A percentile compares a stretch with the other conserved stretches of the same genome.
phyloP scores from a whole-genome alignment of 306 rosid genomes.

The Lathyrus sativus region DNA sequence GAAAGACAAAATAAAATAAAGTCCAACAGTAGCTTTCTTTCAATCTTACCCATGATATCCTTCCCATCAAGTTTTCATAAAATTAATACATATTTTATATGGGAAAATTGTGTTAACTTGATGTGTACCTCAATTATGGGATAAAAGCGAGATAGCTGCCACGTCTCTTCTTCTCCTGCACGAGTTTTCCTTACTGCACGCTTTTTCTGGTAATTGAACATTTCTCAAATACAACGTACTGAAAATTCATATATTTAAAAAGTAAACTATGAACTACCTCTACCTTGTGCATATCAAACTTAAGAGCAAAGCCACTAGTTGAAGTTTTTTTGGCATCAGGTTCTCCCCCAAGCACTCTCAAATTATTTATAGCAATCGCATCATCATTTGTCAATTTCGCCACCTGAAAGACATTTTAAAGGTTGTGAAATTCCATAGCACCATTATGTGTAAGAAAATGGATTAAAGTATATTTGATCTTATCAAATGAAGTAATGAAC shows the following conservation, averaged over 20 bases:
- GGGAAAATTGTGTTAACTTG: conserved; percentile 25
- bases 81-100: conserved; percentile 19
- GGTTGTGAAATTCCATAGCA: conserved; percentile 25
- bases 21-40: conserved; percentile 7
- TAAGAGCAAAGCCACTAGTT: conserved; percentile 63
- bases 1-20: not conserved
- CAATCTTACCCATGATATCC: not conserved
- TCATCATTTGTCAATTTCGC: conserved; percentile 80
- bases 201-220: conserved; percentile 67
- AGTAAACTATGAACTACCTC: conserved; percentile 22
- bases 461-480: conserved; percentile 11
- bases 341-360: conserved; percentile 72
- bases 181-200: conserved; percentile 80
- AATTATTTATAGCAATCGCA: conserved; percentile 71
- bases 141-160: conserved; percentile 92
- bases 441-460: conserved; percentile 11
- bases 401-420: conserved; percentile 54
- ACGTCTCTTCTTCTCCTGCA: conserved; percentile 56
- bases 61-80: conserved; percentile 14
- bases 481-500: conserved; percentile 19
- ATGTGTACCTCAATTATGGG: conserved; percentile 85
- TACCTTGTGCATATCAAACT: conserved; percentile 88
- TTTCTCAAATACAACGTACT: conserved; percentile 35
- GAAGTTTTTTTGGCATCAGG: conserved; percentile 63
- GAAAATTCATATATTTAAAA: conserved; percentile 15